Conservation (phyloP, 176 grass and related monocot genomes). For the Typha latifolia region DNA sequence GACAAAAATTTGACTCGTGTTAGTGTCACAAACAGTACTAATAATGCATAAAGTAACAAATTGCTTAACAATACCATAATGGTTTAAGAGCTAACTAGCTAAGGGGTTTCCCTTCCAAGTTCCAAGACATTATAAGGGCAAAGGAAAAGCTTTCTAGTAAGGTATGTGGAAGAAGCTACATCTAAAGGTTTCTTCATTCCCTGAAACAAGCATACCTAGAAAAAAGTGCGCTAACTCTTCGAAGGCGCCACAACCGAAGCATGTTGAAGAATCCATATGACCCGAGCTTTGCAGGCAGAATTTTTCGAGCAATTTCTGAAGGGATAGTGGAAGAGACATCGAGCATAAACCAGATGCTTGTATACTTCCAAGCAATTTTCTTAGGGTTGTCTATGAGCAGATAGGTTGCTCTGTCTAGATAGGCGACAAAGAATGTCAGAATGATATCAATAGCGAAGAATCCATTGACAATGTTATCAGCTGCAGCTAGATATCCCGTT, state of each 20-base stretch:
- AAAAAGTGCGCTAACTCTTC: conserved; percentile 95
- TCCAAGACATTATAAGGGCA: too few relatives aligned
- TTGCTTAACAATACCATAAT: too few relatives aligned
- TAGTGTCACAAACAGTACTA: too few relatives aligned
- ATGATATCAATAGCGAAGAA: conserved; percentile 86
- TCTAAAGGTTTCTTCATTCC: neutral
- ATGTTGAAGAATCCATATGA: conserved; percentile 96
- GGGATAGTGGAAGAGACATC: conserved; percentile 75
- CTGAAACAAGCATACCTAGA: conserved; percentile 42
- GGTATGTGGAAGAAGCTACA: neutral
- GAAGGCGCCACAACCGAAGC: conserved; percentile 88
- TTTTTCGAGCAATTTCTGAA: conserved; percentile 52
- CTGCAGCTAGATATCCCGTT: conserved; percentile 39
- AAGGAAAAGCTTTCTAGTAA: too few relatives aligned
- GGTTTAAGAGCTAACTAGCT: too few relatives aligned
- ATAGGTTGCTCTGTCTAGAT: conserved; percentile 65
- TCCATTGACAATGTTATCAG: conserved; percentile 68
- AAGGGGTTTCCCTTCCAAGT: too few relatives aligned
- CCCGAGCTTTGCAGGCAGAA: conserved; percentile 46
- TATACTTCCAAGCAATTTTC: conserved; percentile 64
- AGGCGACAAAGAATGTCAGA: conserved; percentile 92
- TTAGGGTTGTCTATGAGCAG: conserved; percentile 53
- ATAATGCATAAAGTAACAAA: too few relatives aligned
- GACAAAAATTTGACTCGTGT: neutral
- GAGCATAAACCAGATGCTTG: conserved; percentile 74